Conservation (phyloP, 106 monocot species). For the Acorus calamus region DNA sequence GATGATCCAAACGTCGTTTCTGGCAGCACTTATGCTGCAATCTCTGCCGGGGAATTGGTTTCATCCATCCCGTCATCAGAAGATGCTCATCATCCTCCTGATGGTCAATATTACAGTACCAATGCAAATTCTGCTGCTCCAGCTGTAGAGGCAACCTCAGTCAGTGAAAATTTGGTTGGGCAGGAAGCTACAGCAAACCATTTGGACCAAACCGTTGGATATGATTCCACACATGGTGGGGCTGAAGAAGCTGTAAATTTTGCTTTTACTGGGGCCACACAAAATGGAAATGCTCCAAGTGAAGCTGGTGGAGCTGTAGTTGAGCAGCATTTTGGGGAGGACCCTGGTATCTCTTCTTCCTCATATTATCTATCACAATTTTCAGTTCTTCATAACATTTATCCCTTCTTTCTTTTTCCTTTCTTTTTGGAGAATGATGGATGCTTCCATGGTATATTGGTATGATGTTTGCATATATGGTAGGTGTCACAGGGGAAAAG, state of each 20-base stretch:
- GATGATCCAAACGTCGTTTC: background rate
- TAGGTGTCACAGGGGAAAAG: too few species aligned
- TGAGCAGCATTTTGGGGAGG: conserved; percentile 37
- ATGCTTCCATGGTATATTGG: too few species aligned
- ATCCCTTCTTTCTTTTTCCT: too few species aligned
- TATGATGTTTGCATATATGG: too few species aligned
- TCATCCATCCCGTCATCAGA: conserved; percentile 4
- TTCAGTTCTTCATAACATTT: too few species aligned
- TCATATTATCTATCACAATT: too few species aligned
- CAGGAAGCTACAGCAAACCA: conserved; percentile 8
- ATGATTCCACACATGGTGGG: conserved; percentile 38
- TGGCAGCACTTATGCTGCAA: background rate
- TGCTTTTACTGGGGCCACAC: conserved; percentile 24
- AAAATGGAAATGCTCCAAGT: conserved; percentile 31
- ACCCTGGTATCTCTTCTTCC: background rate
- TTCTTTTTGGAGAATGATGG: too few species aligned
- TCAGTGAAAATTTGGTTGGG: conserved; percentile 4
- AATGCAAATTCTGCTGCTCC: conserved; percentile 1
- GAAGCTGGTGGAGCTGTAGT: conserved; percentile 13
- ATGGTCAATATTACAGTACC: conserved; percentile 1
- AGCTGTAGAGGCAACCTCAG: conserved; percentile 4
- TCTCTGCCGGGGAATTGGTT: conserved; percentile 2
- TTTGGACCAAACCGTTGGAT: conserved; percentile 12
- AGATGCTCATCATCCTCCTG: conserved; percentile 1
- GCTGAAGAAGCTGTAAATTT: conserved; percentile 21